Evolutionary conservation across 2,329 filamentous ascomycete genomes (phyloP).

Genomic region (Zymoseptoria ardabiliae): DNA sequence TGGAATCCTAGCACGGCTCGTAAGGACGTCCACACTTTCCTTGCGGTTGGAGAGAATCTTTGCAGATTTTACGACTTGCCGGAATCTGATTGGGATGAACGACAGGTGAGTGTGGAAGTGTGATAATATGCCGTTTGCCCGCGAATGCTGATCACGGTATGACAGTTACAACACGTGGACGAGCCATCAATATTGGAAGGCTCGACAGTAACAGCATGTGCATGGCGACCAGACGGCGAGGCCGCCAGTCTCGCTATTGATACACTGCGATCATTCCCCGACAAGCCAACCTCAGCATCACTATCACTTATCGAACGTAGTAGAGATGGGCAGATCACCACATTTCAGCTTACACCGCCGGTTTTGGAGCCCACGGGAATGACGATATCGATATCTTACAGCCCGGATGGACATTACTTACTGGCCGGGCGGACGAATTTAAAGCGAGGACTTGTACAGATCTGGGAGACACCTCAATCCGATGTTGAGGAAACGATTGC

Average conservation of each 20-base stretch:
- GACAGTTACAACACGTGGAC: conserved; percentile 19
- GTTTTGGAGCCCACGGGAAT: conserved; percentile 24
- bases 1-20: conserved; percentile 25
- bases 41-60: conserved; percentile 28
- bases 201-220: conserved; percentile 25
- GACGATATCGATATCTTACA: conserved; percentile 26
- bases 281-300: conserved; percentile 13
- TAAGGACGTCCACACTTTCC: conserved; percentile 20
- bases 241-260: conserved; percentile 27
- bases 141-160: not conserved
- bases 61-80: conserved; percentile 30
- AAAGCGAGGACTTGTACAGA: conserved; percentile 26
- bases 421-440: conserved; percentile 25
- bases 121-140: not conserved
- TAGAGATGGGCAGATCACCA: conserved; percentile 14
- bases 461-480: conserved; percentile 19
- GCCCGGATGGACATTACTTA: conserved; percentile 23
- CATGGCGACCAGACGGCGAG: conserved; percentile 30
- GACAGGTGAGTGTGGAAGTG: conserved; percentile 8
- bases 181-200: conserved; percentile 21
- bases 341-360: conserved; percentile 15
- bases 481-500: conserved; percentile 4
- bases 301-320: conserved; percentile 23
- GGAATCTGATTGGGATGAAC: conserved; percentile 13
- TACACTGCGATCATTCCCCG: conserved; percentile 12